A percentile compares a stretch with the other conserved stretches of the same genome.
phyloP scores from a whole-genome alignment of 1,139 yeast species.

The Zygoascus sp. region DNA sequence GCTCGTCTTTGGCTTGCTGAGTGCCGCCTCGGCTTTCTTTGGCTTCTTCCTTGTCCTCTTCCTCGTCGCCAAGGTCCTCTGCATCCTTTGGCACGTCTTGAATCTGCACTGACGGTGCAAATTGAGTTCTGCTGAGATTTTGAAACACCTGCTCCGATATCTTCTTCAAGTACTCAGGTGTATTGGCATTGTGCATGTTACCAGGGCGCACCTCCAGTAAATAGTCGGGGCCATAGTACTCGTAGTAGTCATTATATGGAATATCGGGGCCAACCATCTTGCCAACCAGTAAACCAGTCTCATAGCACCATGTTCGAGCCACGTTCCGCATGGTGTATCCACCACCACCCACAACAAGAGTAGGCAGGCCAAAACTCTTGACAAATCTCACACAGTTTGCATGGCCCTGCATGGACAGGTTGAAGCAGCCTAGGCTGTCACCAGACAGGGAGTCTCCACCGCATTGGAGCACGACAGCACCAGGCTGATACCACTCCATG shows the following conservation, averaged over 20 bases:
- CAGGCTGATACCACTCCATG: constrained; percentile 92
- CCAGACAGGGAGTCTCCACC: constrained; percentile 94
- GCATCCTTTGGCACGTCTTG: constrained; percentile 83
- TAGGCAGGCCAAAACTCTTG: constrained; percentile 80
- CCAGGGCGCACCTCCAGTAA: constrained; percentile 79
- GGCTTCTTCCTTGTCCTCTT: constrained; percentile 72
- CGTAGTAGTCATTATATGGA: constrained; percentile 95
- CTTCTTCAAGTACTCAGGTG: constrained; percentile 87
- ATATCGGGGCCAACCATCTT: constrained; percentile 73
- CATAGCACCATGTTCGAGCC: constrained; percentile 93
- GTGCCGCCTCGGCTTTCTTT: constrained; percentile 92
- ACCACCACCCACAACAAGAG: constrained; percentile 95
- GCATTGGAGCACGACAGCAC: constrained; percentile 75
- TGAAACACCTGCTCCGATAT: constrained; percentile 71
- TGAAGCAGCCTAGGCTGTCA: constrained; percentile 88
- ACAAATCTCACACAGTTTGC: constrained; percentile 92
- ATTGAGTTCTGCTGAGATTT: constrained; percentile 81
- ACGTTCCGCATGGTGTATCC: constrained; percentile 98
- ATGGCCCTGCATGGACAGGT: constrained; percentile 86
- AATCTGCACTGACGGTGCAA: constrained; percentile 95
- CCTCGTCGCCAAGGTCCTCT: constrained; percentile 57
- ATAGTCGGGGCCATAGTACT: constrained; percentile 95
- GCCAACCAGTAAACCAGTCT: constrained; percentile 82
- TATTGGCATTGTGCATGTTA: constrained; percentile 94
- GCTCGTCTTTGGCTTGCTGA: constrained; percentile 73